phyloP scores from a whole-genome alignment of 768 basidiomycete species.

The Glaciozyma antarctica region DNA sequence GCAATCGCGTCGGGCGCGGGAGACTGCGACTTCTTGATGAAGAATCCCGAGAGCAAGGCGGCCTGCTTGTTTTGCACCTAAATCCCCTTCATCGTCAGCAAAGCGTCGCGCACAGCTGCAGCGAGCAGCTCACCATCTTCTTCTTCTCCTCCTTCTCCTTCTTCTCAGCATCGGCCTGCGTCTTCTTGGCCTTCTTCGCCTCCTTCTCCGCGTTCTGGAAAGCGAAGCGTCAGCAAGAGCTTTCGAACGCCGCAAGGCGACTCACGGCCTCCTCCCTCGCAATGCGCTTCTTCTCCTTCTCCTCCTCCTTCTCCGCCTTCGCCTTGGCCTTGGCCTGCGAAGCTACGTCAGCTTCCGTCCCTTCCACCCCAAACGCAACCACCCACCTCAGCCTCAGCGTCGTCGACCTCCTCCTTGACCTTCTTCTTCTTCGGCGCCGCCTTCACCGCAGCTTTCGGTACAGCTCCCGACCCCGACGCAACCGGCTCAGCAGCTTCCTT shows the following conservation, averaged over 20 bases:
- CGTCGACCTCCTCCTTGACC: conserved; percentile 20
- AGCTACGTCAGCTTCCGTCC: background rate
- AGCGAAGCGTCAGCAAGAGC: background rate
- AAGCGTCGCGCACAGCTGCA: background rate
- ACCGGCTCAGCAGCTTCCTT: background rate
- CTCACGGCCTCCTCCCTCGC: conserved; percentile 24
- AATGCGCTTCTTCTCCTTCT: conserved; percentile 26
- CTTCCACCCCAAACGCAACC: background rate
- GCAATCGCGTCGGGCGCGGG: conserved; percentile 30
- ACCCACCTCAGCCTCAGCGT: background rate
- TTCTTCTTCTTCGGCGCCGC: conserved; percentile 8
- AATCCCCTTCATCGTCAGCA: background rate
- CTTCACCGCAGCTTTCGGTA: conserved; percentile 25
- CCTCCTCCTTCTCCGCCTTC: conserved; percentile 28
- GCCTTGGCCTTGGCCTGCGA: background rate
- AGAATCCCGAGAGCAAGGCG: conserved; percentile 68
- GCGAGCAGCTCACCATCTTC: conserved; percentile 59
- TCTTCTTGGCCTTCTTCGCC: conserved; percentile 46
- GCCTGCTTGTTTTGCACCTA: conserved; percentile 61
- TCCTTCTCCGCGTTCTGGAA: conserved; percentile 21
- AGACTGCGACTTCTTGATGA: conserved; percentile 53
- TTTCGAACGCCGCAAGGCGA: background rate
- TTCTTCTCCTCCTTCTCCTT: conserved; percentile 54
- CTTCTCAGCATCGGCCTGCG: conserved; percentile 24
- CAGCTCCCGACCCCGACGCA: conserved; percentile 7